Percentiles rank a stretch among this genome's conserved stretches.
These are phyloP conservation scores for Aureobasidium sp. DNA, from an alignment of 2,329 filamentous ascomycete genomes.

Conservation along the genomic window DNA sequence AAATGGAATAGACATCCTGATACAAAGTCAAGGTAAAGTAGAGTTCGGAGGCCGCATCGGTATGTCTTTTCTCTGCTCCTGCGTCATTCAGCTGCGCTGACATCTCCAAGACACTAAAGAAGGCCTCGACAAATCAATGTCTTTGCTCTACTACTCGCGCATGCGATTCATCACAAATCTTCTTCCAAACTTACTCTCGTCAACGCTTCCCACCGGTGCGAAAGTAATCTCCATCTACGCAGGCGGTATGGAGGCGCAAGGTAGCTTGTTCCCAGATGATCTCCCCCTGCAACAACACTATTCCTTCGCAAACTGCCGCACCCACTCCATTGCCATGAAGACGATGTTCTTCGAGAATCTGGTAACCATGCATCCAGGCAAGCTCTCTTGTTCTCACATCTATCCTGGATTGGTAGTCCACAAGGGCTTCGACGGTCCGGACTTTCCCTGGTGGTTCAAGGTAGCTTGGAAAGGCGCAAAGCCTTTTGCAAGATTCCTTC, in stretches of 20 bases:
- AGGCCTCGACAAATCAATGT: slow-evolving; percentile 29
- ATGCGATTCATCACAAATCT: slow-evolving; percentile 27
- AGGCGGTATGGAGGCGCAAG: slow-evolving; percentile 25
- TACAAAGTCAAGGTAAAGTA: slow-evolving; percentile 42
- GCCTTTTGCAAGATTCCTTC: slow-evolving; percentile 22
- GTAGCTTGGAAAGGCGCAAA: background rate
- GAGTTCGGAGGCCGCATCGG: slow-evolving; percentile 27
- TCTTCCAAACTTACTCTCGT: slow-evolving; percentile 25
- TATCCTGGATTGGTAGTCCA: slow-evolving; percentile 30
- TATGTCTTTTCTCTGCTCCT: background rate
- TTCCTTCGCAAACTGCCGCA: slow-evolving; percentile 23
- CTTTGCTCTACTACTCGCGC: slow-evolving; percentile 31
- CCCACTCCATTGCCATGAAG: slow-evolving; percentile 26
- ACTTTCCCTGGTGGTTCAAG: slow-evolving; percentile 27
- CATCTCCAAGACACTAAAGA: slow-evolving; percentile 26
- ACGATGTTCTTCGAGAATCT: slow-evolving; percentile 30
- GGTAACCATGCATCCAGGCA: slow-evolving; percentile 25
- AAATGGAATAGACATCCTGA: slow-evolving; percentile 41
- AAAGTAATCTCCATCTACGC: slow-evolving; percentile 29
- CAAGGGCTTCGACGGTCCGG: slow-evolving; percentile 18
- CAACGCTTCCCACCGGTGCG: slow-evolving; percentile 14
- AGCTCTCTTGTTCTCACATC: slow-evolving; percentile 25
- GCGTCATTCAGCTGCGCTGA: background rate
- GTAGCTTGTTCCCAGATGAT: slow-evolving; percentile 22
- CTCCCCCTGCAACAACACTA: slow-evolving; percentile 27